Conservation (phyloP, 1,284 basidiomycete species). For the Rhodotorula sp. region DNA sequence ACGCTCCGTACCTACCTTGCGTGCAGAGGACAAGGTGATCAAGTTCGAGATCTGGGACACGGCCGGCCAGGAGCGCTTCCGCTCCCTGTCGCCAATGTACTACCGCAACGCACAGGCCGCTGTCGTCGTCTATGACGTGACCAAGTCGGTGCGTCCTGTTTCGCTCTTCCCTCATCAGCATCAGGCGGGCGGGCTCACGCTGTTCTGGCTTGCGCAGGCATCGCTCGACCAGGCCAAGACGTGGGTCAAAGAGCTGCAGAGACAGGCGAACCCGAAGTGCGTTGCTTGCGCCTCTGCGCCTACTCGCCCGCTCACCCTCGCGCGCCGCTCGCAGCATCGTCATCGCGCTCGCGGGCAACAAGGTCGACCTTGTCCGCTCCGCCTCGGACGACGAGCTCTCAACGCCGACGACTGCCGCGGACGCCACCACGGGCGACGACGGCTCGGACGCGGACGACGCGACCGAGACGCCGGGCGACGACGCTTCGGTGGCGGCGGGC, state of each 20-base stretch:
- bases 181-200: neutral
- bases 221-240: constrained; percentile 99
- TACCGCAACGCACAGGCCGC: constrained; percentile 96
- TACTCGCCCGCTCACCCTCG: neutral
- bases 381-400: constrained; percentile 47
- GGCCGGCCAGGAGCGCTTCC: constrained; percentile 91
- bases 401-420: constrained; percentile 51
- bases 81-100: constrained; percentile 85
- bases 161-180: neutral
- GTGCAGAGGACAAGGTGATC: constrained; percentile 75
- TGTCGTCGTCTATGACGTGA: constrained; percentile 97
- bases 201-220: constrained; percentile 51
- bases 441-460: constrained; percentile 76
- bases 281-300: neutral
- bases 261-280: constrained; percentile 87
- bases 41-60: constrained; percentile 98
- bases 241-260: constrained; percentile 99
- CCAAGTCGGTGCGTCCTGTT: constrained; percentile 61
- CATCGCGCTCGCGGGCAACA: constrained; percentile 94
- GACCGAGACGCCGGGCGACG: constrained; percentile 62
- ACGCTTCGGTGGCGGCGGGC: constrained; percentile 10
- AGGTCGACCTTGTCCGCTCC: constrained; percentile 57
- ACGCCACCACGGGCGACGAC: constrained; percentile 61
- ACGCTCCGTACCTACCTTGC: neutral
- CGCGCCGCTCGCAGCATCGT: constrained; percentile 71